Conservation (phyloP, 352 stramenopile genomes). For the Globisporangium parvum region DNA sequence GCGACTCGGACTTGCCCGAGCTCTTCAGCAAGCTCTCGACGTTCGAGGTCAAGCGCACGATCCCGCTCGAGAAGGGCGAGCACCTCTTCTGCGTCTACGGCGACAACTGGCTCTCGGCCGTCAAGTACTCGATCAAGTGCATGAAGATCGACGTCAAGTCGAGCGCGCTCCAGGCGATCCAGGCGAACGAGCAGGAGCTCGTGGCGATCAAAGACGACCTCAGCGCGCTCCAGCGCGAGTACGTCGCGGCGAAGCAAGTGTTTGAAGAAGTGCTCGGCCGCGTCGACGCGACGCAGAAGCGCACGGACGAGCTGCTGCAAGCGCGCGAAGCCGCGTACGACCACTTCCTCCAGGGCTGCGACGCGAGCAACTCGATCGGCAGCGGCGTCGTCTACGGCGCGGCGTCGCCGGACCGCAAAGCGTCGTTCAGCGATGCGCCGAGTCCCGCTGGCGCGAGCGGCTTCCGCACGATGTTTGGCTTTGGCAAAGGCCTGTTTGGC, state of each 20-base stretch:
- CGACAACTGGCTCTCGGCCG: constrained; percentile 84
- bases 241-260: constrained; percentile 63
- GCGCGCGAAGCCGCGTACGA: constrained; percentile 74
- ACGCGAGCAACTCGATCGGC: constrained; percentile 18
- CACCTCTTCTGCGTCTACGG: constrained; percentile 86
- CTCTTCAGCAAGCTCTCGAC: constrained; percentile 81
- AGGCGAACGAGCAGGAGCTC: constrained; percentile 69
- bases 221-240: constrained; percentile 74
- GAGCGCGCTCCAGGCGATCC: constrained; percentile 50
- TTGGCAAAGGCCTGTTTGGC: constrained; percentile 64
- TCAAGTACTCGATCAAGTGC: constrained; percentile 87
- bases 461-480: constrained; percentile 61
- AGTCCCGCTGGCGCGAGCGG: constrained; percentile 25
- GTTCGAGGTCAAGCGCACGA: constrained; percentile 78
- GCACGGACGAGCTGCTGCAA: constrained; percentile 68
- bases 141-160: constrained; percentile 68
- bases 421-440: constrained; percentile 24
- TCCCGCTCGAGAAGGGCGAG: constrained; percentile 69
- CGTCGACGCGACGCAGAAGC: constrained; percentile 63
- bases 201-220: constrained; percentile 74
- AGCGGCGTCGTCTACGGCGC: constrained; percentile 19
- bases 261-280: constrained; percentile 69
- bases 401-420: constrained; percentile 26
- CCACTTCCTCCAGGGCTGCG: constrained; percentile 58
- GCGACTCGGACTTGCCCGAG: constrained; percentile 69